Percentiles rank a stretch among this genome's conserved stretches.
phyloP scores from a whole-genome alignment of 2,329 filamentous ascomycete genomes.

The Sclerotinia borealis region DNA sequence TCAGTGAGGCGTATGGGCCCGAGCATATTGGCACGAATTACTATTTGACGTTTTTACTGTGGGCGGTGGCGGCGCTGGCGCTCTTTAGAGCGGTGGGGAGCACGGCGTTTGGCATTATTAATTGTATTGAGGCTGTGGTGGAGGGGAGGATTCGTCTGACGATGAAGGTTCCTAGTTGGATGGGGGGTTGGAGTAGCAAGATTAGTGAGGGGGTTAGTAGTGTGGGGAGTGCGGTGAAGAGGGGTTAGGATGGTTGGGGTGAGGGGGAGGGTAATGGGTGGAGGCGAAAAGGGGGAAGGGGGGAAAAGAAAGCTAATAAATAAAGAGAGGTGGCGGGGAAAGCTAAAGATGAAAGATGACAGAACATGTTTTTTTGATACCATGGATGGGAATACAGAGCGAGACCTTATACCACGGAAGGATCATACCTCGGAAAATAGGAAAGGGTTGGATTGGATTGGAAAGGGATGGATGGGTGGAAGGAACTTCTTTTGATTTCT shows the following conservation, averaged over 20 bases:
- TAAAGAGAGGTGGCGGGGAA: neutral
- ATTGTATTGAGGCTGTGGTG: constrained; percentile 74
- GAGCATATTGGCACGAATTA: constrained; percentile 71
- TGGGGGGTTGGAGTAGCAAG: constrained; percentile 27
- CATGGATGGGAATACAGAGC: neutral
- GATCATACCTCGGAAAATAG: too few relatives aligned
- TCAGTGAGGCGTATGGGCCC: constrained; percentile 76
- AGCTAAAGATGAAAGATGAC: neutral
- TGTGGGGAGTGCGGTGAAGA: constrained; percentile 26
- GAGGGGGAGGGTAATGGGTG: too few relatives aligned
- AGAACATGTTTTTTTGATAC: neutral
- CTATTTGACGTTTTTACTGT: constrained; percentile 90
- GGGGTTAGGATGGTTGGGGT: neutral
- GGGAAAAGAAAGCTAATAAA: neutral
- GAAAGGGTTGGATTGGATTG: neutral
- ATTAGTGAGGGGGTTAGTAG: constrained; percentile 28
- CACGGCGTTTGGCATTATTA: constrained; percentile 76
- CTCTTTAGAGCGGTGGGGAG: constrained; percentile 82
- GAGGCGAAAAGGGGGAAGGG: too few relatives aligned
- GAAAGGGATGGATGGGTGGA: neutral
- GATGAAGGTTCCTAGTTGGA: constrained; percentile 29
- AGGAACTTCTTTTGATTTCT: too few relatives aligned
- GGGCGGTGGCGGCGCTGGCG: constrained; percentile 80
- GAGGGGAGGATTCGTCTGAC: constrained; percentile 64
- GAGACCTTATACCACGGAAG: too few relatives aligned